phyloP scores from a whole-genome alignment of 1,284 basidiomycete species.

The Hypsizygus ulmarius region DNA sequence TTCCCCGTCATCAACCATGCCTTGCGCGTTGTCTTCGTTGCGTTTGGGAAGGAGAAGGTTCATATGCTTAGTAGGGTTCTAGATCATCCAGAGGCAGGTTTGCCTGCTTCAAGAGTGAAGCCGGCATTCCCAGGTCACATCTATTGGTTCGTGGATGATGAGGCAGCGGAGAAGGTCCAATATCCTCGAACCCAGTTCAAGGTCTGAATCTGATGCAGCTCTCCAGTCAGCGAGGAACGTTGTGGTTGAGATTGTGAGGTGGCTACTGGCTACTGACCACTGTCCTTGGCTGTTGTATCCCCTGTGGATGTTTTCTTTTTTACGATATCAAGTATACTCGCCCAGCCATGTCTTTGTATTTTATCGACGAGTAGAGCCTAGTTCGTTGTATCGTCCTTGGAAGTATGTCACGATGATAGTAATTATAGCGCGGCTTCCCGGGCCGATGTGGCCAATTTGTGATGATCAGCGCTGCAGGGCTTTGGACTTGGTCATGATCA shows the following conservation, averaged over 20 bases:
- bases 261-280: no score
- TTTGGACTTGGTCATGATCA: slow-evolving; percentile 53
- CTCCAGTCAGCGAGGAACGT: not conserved
- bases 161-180: slow-evolving; percentile 64
- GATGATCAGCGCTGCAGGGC: no score
- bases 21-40: slow-evolving; percentile 83
- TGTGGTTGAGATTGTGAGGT: no score
- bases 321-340: not conserved
- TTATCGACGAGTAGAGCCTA: not conserved
- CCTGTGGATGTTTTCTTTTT: no score
- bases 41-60: slow-evolving; percentile 80
- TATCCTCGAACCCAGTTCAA: slow-evolving; percentile 56
- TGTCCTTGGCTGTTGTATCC: no score
- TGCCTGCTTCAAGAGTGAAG: slow-evolving; percentile 84
- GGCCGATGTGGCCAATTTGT: no score
- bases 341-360: not conserved
- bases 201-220: slow-evolving; percentile 32
- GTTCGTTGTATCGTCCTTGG: not conserved
- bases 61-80: slow-evolving; percentile 75
- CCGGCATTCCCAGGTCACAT: slow-evolving; percentile 81
- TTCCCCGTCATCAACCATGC: slow-evolving; percentile 94
- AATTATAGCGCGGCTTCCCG: no score
- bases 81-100: slow-evolving; percentile 76
- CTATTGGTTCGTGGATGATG: slow-evolving; percentile 90
- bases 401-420: not conserved